Evolutionary conservation across 805 yeast species (phyloP).

Genomic region (Schwanniomyces sp.): DNA sequence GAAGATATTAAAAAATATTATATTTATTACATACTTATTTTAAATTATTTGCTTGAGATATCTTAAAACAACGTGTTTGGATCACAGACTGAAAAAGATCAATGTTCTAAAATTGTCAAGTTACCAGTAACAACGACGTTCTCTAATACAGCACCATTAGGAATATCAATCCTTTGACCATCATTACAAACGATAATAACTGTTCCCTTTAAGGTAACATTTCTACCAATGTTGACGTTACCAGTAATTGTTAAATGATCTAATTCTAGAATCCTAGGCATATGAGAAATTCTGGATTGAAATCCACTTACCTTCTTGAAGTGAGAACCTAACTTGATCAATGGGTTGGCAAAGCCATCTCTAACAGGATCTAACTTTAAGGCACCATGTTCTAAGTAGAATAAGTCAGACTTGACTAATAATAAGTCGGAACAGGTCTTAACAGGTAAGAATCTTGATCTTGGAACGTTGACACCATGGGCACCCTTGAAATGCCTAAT

Average conservation of each 20-base stretch:
- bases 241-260: conserved; percentile 98
- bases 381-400: conserved; percentile 88
- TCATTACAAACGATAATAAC: conserved; percentile 97
- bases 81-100: conserved; percentile 7
- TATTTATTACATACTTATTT: background rate
- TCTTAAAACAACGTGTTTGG: background rate
- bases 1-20: background rate
- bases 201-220: conserved; percentile 91
- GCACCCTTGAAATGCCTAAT: conserved; percentile 93
- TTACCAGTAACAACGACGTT: conserved; percentile 97
- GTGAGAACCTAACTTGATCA: conserved; percentile 94
- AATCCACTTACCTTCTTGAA: conserved; percentile 94
- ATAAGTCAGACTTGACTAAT: conserved; percentile 92
- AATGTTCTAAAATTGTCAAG: conserved; percentile 91
- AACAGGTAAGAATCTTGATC: conserved; percentile 96
- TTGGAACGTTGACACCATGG: conserved; percentile 97
- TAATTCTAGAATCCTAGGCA: conserved; percentile 93
- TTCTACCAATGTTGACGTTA: conserved; percentile 87
- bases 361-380: conserved; percentile 79
- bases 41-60: background rate
- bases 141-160: conserved; percentile 92
- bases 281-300: conserved; percentile 86
- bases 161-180: conserved; percentile 95
- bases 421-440: conserved; percentile 95
- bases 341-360: conserved; percentile 88